Conservation (phyloP, 2,329 filamentous ascomycete species). For the Dothidotthia symphoricarpi region DNA sequence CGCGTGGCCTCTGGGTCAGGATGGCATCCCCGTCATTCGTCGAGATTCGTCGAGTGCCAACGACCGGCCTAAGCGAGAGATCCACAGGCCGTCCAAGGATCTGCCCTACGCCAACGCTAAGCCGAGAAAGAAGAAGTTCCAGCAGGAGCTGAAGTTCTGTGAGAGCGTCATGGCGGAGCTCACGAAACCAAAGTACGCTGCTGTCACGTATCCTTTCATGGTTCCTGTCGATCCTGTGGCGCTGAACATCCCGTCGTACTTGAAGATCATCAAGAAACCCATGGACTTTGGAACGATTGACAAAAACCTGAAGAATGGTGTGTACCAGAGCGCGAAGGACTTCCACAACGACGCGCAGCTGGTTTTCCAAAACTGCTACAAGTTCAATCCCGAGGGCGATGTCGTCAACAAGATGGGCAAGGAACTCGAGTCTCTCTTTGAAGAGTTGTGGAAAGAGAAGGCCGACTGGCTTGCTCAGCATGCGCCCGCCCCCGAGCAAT, state of each 20-base stretch:
- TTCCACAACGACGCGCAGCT: conserved; percentile 80
- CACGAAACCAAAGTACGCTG: conserved; percentile 68
- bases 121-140: conserved; percentile 86
- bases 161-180: conserved; percentile 78
- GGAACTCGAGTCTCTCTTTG: conserved; percentile 72
- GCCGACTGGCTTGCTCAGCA: conserved; percentile 76
- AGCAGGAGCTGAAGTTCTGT: conserved; percentile 86
- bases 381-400: conserved; percentile 83
- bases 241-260: conserved; percentile 88
- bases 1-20: conserved; percentile 73
- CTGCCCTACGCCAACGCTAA: conserved; percentile 81
- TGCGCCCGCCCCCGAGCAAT: conserved; percentile 64
- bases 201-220: conserved; percentile 71
- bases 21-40: conserved; percentile 77
- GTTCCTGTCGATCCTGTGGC: conserved; percentile 89
- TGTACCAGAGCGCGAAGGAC: conserved; percentile 79
- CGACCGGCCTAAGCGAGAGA: conserved; percentile 85
- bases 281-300: conserved; percentile 90
- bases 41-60: conserved; percentile 78
- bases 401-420: conserved; percentile 71
- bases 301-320: conserved; percentile 71
- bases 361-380: conserved; percentile 86
- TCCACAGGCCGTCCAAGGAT: conserved; percentile 86
- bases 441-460: conserved; percentile 73
- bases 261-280: conserved; percentile 90